Percentiles rank a stretch among this genome's conserved stretches.
Evolutionary conservation across 345 rosid genomes (phyloP).

Genomic region (Clarkia xantiana): DNA sequence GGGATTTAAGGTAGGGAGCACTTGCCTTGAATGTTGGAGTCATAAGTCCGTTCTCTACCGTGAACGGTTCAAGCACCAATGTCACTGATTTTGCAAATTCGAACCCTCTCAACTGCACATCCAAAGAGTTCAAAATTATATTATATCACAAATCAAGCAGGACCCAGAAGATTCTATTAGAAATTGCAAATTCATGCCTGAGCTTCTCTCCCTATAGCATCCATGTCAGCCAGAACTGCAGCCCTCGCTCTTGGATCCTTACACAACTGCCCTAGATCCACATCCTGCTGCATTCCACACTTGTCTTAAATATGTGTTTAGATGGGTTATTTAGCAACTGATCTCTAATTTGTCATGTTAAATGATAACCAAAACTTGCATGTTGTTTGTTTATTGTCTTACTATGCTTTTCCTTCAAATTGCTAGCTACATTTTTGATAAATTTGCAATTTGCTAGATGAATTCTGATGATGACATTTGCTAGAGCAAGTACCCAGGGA

Average conservation of each 20-base stretch:
- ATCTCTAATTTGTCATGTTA: no score
- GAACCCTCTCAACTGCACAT: constrained; percentile 71
- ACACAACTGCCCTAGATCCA: constrained; percentile 53
- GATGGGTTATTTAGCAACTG: no score
- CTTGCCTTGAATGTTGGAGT: constrained; percentile 90
- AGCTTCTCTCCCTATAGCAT: constrained; percentile 72
- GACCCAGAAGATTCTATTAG: background rate
- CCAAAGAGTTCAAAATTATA: background rate
- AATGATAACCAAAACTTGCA: no score
- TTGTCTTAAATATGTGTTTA: background rate
- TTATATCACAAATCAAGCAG: background rate
- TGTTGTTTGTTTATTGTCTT: no score
- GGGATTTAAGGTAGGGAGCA: no score
- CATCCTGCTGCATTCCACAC: constrained; percentile 22
- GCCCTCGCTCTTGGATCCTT: constrained; percentile 53
- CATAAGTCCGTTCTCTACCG: constrained; percentile 68
- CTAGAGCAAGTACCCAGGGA: background rate
- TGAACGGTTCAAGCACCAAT: constrained; percentile 69
- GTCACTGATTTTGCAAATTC: constrained; percentile 89
- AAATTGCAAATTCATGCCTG: constrained; percentile 33
- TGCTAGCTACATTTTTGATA: no score
- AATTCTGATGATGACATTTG: no score
- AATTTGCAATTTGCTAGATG: no score
- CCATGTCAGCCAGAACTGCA: constrained; percentile 76
- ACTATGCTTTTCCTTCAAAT: no score